Percentiles rank a stretch among this genome's conserved stretches.
phyloP scores from a whole-genome alignment of 192 early-diverging fungal genomes.

The Coemansia nantahalensis region DNA sequence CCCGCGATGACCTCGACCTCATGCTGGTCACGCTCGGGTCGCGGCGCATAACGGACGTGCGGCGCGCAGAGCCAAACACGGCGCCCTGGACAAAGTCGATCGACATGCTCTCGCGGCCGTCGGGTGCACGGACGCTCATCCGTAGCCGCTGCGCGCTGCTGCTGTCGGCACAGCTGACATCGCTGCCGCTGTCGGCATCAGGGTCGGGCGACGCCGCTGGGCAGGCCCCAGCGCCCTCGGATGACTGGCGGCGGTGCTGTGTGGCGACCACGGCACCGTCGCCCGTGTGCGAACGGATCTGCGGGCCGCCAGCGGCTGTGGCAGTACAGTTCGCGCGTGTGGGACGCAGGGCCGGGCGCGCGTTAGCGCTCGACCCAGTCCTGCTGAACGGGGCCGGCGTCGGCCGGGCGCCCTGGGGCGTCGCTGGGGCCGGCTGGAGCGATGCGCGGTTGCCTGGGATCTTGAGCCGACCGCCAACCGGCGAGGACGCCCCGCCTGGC shows the following conservation, averaged over 20 bases:
- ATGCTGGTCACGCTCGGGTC: slow-evolving; percentile 32
- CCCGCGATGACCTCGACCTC: slow-evolving; percentile 6
- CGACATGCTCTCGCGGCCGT: slow-evolving; percentile 49
- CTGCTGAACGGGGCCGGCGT: background rate
- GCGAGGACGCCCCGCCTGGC: background rate
- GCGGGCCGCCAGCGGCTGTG: too few relatives aligned
- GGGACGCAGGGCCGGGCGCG: too few relatives aligned
- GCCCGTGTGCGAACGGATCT: too few relatives aligned
- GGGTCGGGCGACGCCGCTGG: background rate
- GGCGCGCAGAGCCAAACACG: slow-evolving; percentile 47
- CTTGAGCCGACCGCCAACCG: slow-evolving; percentile 10
- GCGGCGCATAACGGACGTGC: slow-evolving; percentile 39
- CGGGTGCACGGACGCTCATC: slow-evolving; percentile 38
- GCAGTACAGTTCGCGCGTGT: too few relatives aligned
- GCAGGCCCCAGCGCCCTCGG: background rate
- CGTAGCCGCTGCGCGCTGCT: slow-evolving; percentile 13
- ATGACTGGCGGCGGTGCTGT: background rate
- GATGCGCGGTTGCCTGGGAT: slow-evolving; percentile 4
- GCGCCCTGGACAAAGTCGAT: slow-evolving; percentile 51
- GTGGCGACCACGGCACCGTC: slow-evolving; percentile 5
- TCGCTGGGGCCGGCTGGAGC: background rate
- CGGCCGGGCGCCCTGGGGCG: slow-evolving; percentile 3
- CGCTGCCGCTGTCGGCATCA: background rate
- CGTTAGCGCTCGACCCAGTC: background rate
- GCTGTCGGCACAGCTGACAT: background rate